Percentiles rank a stretch among this genome's conserved stretches.
Conservation (phyloP, 139 green algal species). For the Spirogloea muscicola region DNA sequence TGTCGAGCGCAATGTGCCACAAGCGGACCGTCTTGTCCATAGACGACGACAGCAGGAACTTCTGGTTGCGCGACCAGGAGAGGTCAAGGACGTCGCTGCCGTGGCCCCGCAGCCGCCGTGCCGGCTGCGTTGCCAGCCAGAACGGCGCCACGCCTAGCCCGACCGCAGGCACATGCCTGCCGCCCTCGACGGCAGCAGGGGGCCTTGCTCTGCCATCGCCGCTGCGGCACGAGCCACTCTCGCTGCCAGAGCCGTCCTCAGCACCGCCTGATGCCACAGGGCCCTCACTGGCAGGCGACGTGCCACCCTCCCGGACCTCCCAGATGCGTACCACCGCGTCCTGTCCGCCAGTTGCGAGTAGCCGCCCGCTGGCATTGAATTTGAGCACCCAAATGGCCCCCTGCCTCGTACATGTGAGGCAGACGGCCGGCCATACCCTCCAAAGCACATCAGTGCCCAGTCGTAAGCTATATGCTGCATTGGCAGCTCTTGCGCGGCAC, state of each 20-base stretch:
- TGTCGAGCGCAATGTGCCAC: constrained; percentile 73
- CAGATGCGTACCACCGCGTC: constrained; percentile 62
- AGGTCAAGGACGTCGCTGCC: constrained; percentile 80
- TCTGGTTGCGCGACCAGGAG: constrained; percentile 64
- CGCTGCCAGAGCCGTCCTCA: too few species aligned
- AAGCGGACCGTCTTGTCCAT: constrained; percentile 87
- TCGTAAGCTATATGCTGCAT: too few species aligned
- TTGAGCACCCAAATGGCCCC: constrained; percentile 48
- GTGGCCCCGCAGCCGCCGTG: constrained; percentile 55
- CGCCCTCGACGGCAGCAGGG: too few species aligned
- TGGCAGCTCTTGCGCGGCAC: too few species aligned
- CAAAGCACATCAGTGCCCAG: background rate
- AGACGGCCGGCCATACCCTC: background rate
- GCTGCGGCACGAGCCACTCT: too few species aligned
- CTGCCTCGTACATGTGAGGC: too few species aligned
- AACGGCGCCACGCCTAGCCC: constrained; percentile 18
- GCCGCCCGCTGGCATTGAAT: constrained; percentile 66
- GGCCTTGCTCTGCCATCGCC: too few species aligned
- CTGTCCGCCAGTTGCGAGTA: constrained; percentile 80
- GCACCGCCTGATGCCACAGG: too few species aligned
- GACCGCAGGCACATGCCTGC: too few species aligned
- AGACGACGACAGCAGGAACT: constrained; percentile 77
- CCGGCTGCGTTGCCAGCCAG: constrained; percentile 24
- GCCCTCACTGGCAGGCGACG: too few species aligned
- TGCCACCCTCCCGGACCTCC: too few species aligned